phyloP scores from a whole-genome alignment of 768 basidiomycete species.

The Termitomyces eurrhizus region DNA sequence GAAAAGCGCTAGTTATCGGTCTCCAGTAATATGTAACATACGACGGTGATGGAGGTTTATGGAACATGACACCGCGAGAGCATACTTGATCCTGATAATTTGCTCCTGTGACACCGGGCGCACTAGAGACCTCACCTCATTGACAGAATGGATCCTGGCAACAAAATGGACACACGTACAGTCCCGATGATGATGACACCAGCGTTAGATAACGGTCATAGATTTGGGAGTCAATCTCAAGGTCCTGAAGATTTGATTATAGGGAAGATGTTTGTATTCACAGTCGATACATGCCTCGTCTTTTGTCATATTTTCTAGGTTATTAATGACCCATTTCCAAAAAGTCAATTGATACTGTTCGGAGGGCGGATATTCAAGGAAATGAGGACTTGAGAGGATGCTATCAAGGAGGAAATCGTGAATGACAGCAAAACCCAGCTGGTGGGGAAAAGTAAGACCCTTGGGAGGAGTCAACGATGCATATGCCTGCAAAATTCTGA shows the following conservation, averaged over 20 bases:
- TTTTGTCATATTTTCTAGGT: slow-evolving; percentile 43
- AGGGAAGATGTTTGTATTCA: background rate
- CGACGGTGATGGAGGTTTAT: slow-evolving; percentile 44
- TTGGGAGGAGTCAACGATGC: slow-evolving; percentile 46
- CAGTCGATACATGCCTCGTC: slow-evolving; percentile 42
- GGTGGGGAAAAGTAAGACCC: slow-evolving; percentile 35
- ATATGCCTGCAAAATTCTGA: slow-evolving; percentile 47
- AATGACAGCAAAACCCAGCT: slow-evolving; percentile 32
- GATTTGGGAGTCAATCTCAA: slow-evolving; percentile 62
- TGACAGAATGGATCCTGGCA: background rate
- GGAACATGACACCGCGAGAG: slow-evolving; percentile 23
- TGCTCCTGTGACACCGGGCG: slow-evolving; percentile 19
- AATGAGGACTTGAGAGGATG: slow-evolving; percentile 51
- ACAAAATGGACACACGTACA: slow-evolving; percentile 23
- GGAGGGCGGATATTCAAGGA: slow-evolving; percentile 59
- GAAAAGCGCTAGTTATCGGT: background rate
- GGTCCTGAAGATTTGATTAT: slow-evolving; percentile 31
- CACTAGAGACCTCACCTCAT: slow-evolving; percentile 12
- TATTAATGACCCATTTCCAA: slow-evolving; percentile 68
- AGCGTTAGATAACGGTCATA: slow-evolving; percentile 60
- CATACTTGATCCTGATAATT: slow-evolving; percentile 22
- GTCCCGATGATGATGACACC: slow-evolving; percentile 32
- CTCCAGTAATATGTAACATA: slow-evolving; percentile 69
- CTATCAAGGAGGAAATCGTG: slow-evolving; percentile 53
- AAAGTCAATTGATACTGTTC: slow-evolving; percentile 57